Evolutionary conservation across 2,329 filamentous ascomycete genomes (phyloP).

Genomic region (Hypoxylon sp.): DNA sequence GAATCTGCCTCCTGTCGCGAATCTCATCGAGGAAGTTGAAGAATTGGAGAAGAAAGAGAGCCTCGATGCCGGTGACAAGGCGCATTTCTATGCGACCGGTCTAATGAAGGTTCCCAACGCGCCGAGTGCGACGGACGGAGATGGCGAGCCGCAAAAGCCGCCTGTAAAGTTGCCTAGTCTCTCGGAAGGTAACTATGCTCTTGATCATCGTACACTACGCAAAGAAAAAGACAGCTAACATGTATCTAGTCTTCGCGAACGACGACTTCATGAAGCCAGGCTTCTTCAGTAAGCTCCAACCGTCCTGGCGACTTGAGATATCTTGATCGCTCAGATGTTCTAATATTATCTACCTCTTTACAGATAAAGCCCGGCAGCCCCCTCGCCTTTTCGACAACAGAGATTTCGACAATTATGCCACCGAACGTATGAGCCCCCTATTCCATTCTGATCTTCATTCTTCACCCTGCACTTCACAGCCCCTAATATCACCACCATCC

Average conservation of each 20-base stretch:
- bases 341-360: not conserved
- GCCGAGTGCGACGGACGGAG: not conserved
- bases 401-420: not conserved
- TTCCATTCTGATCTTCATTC: not conserved
- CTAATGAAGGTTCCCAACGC: not conserved
- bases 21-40: not conserved
- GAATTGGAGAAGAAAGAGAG: not conserved
- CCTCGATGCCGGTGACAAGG: not conserved
- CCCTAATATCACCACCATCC: not conserved
- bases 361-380: not conserved
- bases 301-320: not conserved
- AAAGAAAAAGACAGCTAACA: not conserved
- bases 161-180: not conserved
- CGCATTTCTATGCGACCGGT: no score
- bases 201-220: not conserved
- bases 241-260: slow-evolving; percentile 1
- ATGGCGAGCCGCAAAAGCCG: not conserved
- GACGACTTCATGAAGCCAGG: slow-evolving; percentile 5
- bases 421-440: slow-evolving; percentile 1
- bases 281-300: slow-evolving; percentile 3
- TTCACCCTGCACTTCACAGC: not conserved
- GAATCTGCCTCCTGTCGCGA: not conserved
- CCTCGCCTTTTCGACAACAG: not conserved
- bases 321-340: not conserved
- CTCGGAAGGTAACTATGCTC: not conserved